These are phyloP conservation scores for Chalaropsis thielavioides DNA, from an alignment of 2,329 filamentous ascomycete genomes.

Conservation along the genomic window DNA sequence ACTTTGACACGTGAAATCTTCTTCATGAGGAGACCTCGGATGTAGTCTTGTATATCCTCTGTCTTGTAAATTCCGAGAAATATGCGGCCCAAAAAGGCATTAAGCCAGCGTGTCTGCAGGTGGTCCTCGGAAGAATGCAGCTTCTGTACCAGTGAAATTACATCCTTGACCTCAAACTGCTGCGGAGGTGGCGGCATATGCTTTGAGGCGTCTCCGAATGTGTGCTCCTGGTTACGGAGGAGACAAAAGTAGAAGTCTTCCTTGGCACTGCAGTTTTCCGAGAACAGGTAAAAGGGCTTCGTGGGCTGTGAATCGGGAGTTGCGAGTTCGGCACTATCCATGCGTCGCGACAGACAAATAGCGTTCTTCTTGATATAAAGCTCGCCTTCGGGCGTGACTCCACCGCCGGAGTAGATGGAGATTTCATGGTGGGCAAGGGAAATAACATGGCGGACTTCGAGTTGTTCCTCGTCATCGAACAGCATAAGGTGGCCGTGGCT, in stretches of 20 bases:
- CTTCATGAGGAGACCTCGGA: constrained; percentile 79
- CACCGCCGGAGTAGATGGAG: constrained; percentile 68
- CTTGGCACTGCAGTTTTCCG: constrained; percentile 88
- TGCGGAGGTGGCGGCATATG: constrained; percentile 41
- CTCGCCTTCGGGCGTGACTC: constrained; percentile 72
- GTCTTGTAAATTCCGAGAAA: constrained; percentile 85
- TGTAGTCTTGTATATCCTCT: constrained; percentile 59
- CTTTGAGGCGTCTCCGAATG: constrained; percentile 28
- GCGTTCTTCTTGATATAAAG: constrained; percentile 92
- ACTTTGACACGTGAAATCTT: constrained; percentile 92
- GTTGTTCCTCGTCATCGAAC: constrained; percentile 87
- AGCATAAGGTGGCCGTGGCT: constrained; percentile 94
- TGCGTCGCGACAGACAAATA: constrained; percentile 59
- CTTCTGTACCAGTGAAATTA: constrained; percentile 78
- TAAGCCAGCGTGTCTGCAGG: constrained; percentile 81
- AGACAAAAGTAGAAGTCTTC: constrained; percentile 97
- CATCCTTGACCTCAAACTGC: constrained; percentile 71
- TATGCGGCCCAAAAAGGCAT: constrained; percentile 74
- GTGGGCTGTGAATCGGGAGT: constrained; percentile 44
- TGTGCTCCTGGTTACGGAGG: constrained; percentile 66
- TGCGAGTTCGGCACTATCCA: constrained; percentile 36
- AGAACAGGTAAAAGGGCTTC: constrained; percentile 87
- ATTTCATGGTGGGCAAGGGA: constrained; percentile 79
- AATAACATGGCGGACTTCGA: constrained; percentile 92
- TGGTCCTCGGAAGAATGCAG: constrained; percentile 88